phyloP scores from a whole-genome alignment of 2,329 filamentous ascomycete species.

The Parascedosporium putredinis region DNA sequence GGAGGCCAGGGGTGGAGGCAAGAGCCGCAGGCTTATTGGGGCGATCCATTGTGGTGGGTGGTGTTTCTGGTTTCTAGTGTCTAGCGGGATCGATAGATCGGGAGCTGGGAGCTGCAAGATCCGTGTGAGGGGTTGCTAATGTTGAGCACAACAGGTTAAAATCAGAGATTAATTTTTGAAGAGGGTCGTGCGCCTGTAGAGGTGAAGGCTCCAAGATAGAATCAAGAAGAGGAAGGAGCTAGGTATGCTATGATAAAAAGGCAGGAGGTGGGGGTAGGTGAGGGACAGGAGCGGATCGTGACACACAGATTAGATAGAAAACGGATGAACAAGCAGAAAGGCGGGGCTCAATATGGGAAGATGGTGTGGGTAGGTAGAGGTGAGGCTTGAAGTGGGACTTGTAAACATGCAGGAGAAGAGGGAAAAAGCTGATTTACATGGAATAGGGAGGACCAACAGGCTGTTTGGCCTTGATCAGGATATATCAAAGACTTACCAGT shows the following conservation, averaged over 20 bases:
- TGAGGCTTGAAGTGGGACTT: not conserved
- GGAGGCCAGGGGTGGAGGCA: constrained; percentile 60
- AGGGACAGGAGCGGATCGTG: not conserved
- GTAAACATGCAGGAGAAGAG: not conserved
- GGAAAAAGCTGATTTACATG: not conserved
- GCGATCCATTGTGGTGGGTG: constrained; percentile 61
- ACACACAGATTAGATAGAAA: not conserved
- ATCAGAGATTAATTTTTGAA: no score
- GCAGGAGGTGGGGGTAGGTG: not conserved
- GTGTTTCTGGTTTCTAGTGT: constrained; percentile 1
- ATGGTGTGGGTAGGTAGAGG: no score
- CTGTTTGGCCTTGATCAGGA: no score
- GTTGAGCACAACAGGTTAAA: no score
- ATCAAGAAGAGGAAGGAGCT: not conserved
- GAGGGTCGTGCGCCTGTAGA: not conserved
- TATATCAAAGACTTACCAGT: no score
- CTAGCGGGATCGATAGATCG: no score
- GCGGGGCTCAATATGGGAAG: constrained; percentile 1
- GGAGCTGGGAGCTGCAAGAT: no score
- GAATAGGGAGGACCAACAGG: not conserved
- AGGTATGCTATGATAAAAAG: not conserved
- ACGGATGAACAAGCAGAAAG: not conserved
- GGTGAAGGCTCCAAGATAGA: not conserved
- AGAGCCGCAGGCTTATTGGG: constrained; percentile 73
- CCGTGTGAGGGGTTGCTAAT: no score